Evolutionary conservation across 2,329 filamentous ascomycete genomes (phyloP).

Genomic region (Aureobasidium mangrovei): DNA sequence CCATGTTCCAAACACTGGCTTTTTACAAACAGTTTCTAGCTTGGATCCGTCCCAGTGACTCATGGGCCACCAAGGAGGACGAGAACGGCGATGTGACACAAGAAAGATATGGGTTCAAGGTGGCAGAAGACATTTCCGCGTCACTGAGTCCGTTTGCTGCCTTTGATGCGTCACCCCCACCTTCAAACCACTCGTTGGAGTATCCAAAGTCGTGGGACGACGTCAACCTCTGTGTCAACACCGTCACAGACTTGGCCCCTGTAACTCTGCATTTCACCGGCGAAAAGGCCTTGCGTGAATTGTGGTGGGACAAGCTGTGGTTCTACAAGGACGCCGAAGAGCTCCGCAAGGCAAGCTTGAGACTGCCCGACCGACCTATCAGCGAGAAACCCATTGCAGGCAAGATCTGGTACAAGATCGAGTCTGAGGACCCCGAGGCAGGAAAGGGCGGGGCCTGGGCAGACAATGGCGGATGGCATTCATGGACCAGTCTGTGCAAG

Average conservation of each 20-base stretch:
- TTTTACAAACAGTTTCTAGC: slow-evolving; percentile 24
- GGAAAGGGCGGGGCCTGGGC: slow-evolving; percentile 23
- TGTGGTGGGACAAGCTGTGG: slow-evolving; percentile 27
- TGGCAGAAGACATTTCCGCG: slow-evolving; percentile 19
- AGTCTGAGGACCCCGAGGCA: slow-evolving; percentile 18
- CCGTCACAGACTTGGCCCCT: slow-evolving; percentile 21
- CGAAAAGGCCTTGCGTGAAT: slow-evolving; percentile 22
- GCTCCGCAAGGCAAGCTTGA: slow-evolving; percentile 18
- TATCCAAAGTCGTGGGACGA: slow-evolving; percentile 18
- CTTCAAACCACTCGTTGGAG: slow-evolving; percentile 5
- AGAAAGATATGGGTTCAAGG: slow-evolving; percentile 17
- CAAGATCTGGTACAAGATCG: slow-evolving; percentile 21
- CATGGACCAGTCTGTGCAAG: slow-evolving; percentile 23
- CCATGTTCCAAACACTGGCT: slow-evolving; percentile 36
- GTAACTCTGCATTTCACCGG: slow-evolving; percentile 22
- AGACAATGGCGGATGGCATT: slow-evolving; percentile 23
- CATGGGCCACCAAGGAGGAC: slow-evolving; percentile 14
- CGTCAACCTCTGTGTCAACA: slow-evolving; percentile 22
- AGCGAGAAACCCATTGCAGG: slow-evolving; percentile 19
- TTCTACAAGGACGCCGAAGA: slow-evolving; percentile 22
- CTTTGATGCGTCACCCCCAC: slow-evolving; percentile 15
- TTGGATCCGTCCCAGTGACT: slow-evolving; percentile 30
- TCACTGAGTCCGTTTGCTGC: slow-evolving; percentile 21
- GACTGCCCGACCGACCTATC: slow-evolving; percentile 16
- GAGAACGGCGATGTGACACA: slow-evolving; percentile 6